phyloP scores from a whole-genome alignment of 768 basidiomycete species.

The Wakefieldia striispora region DNA sequence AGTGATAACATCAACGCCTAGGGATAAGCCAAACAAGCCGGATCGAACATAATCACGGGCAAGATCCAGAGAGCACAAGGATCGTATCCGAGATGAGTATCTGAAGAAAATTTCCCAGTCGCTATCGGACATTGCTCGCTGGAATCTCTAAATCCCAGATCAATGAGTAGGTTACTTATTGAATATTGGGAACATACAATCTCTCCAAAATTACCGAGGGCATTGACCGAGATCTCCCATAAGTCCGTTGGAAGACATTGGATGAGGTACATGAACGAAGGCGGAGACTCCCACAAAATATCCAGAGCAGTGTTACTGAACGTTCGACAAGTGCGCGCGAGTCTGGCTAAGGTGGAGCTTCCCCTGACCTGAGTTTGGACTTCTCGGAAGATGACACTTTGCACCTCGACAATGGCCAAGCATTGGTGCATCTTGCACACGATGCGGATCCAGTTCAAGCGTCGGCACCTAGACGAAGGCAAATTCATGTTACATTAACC shows the following conservation, averaged over 20 bases:
- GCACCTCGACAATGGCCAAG: no score
- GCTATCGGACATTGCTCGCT: constrained; percentile 22
- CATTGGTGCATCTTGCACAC: no score
- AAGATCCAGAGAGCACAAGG: constrained; percentile 4
- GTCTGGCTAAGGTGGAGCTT: constrained; percentile 12
- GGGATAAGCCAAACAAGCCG: background rate
- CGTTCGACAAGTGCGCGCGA: constrained; percentile 26
- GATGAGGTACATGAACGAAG: constrained; percentile 23
- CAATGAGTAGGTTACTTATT: background rate
- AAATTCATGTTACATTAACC: no score
- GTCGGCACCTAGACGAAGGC: no score
- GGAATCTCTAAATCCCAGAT: constrained; percentile 17
- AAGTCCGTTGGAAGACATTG: constrained; percentile 28
- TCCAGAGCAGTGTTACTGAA: constrained; percentile 25
- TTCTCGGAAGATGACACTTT: constrained; percentile 21
- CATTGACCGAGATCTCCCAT: constrained; percentile 21
- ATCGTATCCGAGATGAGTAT: constrained; percentile 25
- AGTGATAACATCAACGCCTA: no score
- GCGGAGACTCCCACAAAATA: constrained; percentile 20
- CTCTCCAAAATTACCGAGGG: background rate
- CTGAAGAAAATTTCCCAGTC: constrained; percentile 30
- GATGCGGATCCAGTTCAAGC: no score
- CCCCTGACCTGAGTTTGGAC: constrained; percentile 14
- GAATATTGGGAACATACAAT: constrained; percentile 10
- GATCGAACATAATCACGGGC: no score